Conservation (phyloP, 2,329 filamentous ascomycete genomes). For the Aspergillus luchuensis region DNA sequence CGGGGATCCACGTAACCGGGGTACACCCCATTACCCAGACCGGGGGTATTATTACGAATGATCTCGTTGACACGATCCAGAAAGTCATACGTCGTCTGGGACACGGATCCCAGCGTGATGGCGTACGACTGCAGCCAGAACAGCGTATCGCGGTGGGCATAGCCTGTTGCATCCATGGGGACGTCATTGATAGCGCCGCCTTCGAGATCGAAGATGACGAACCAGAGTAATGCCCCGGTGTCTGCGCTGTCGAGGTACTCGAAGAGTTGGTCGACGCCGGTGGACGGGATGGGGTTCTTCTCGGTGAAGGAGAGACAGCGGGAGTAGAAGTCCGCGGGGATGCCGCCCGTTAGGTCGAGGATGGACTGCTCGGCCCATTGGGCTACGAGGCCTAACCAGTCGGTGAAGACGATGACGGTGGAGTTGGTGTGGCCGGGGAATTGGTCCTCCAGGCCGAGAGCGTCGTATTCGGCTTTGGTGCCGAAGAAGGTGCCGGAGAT, state of each 20-base stretch:
- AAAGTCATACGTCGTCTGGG: constrained; percentile 53
- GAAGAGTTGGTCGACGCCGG: constrained; percentile 55
- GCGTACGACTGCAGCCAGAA: constrained; percentile 67
- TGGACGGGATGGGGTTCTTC: constrained; percentile 51
- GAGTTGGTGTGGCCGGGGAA: constrained; percentile 25
- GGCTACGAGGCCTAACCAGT: constrained; percentile 33
- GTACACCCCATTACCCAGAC: neutral
- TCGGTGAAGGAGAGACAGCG: constrained; percentile 58
- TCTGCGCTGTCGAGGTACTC: constrained; percentile 54
- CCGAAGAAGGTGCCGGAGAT: constrained; percentile 67
- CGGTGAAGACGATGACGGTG: constrained; percentile 29
- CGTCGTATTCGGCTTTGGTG: constrained; percentile 57
- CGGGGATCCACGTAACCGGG: constrained; percentile 3
- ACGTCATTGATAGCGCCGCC: constrained; percentile 63
- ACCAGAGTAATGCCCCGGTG: constrained; percentile 60
- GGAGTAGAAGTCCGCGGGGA: constrained; percentile 57
- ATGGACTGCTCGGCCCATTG: constrained; percentile 30
- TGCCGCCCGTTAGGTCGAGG: constrained; percentile 36
- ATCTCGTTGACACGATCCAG: constrained; percentile 48
- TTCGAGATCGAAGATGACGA: constrained; percentile 63
- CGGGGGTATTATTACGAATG: constrained; percentile 1
- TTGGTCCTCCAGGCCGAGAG: constrained; percentile 31
- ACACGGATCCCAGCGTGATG: constrained; percentile 51
- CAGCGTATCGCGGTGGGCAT: constrained; percentile 64
- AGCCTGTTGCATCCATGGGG: constrained; percentile 59